Base-by-base conservation (phyloP, 805 yeast species). In the Lipomyces lipofer region DNA sequence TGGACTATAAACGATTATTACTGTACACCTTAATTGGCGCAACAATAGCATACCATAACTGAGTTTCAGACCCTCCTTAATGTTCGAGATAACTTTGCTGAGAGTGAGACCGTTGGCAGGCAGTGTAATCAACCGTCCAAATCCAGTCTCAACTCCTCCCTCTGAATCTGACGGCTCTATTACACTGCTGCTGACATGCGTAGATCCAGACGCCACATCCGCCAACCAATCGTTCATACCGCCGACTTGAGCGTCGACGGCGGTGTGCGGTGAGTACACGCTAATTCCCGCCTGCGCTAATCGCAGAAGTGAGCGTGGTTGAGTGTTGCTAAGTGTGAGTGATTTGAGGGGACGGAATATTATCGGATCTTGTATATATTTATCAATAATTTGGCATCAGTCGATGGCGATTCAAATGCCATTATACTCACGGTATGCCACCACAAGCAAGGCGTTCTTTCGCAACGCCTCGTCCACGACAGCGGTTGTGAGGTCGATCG, bases 191-290 rank as follows among this genome's bases (percentile, higher is more conserved):
- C 36, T 30, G 4, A 45, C 10, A 40, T 19, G 22, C n/a, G 19
- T n/a, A 10, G 22, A 66, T 0, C 69, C 65, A 2, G 79, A 65
- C 4, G 85, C 70, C 1, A 88, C 87, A 35, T 79, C 81, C 0
- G 81, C 86, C 39, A 94, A 75, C 86, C 96, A 94, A 68, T 90
- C 98, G 63, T 94, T 94, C 58, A 94, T 97, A 21, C 99, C 99
- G n/a, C 85, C 86, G 10, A 71, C 70, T 8, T 94, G 94, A 22
- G 97, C 92, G 71, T 94, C 99, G 2, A 94, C 86, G 0, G 98
- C 90, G 0, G 99, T 92, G 67, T 94, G 99, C 24, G 99, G 99
- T 51, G 85, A 85, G 69, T 94, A 94, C 1, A 94, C 99, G 46
- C 90, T 81, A 52, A 94, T 80, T n/a, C 88, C 86, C 55, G 83